Base-by-base conservation (phyloP, 2,329 filamentous ascomycete genomes). In the Arthroderma uncinatum region DNA sequence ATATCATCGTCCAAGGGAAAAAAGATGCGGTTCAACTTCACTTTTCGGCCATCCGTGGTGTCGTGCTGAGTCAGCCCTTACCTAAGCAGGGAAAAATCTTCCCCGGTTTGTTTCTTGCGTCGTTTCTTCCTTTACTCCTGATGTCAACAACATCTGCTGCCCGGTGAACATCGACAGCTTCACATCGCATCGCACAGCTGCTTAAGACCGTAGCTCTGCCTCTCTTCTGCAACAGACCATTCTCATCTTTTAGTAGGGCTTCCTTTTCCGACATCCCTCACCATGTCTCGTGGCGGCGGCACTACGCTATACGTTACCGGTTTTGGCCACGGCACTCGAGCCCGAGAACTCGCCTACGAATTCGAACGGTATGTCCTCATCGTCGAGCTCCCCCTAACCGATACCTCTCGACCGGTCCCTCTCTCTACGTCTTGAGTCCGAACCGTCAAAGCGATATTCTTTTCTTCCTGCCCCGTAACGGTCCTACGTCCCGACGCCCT, bases 301-400 rank as follows among this genome's bases (percentile, higher is more conserved):
- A 94, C 88, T 61, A 97, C 92, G 58, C 88, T 97, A 66, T 97
- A 97, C 80, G 92, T 97, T 76, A 95, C 91, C 71, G 93, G 93
- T 82, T 98, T 98, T 77, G 94, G 92, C 82, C 90, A 95, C 77
- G 90, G 92, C 75, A 96, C 92, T 75, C 89, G 93, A 80, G 90
- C 93, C 75, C 89, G 93, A 84, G 91, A 98, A 81, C 88, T 97
- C 75, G 90, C 92, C 80, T 96, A 95, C 87, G 92, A 97, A 82
- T 97, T 97, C 87, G 92, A 97, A 91, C 90, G 92, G 89, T 96
- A 95, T 84, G 91, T 95, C 81, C 80, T 54, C 59, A 53, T 58
- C 55, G 58, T 59, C 53, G 56, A 58, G 60, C 53, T 61, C 66
- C 66, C 63, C 68, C 63, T 64, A 63, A 60, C 60, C 65, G 65